Evolutionary conservation across 1,284 basidiomycete genomes (phyloP).

Genomic region (Ganoderma lucidum): DNA sequence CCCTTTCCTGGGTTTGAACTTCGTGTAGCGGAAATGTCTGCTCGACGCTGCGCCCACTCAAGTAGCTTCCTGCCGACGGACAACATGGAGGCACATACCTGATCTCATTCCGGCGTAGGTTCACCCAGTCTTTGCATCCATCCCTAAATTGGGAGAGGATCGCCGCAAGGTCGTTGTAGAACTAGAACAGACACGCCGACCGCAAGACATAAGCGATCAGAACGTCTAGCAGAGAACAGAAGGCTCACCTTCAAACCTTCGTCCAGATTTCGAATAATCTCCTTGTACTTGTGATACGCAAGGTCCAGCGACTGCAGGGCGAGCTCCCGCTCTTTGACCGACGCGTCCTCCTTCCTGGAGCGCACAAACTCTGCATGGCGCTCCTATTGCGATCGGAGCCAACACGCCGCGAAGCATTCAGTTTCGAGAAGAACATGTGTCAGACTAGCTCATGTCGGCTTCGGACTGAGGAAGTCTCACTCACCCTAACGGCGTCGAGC

Average conservation of each 20-base stretch:
- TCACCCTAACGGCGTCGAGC: conserved; percentile 75
- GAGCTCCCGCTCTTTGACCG: conserved; percentile 84
- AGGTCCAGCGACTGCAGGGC: conserved; percentile 89
- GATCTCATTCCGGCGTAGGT: conserved; percentile 72
- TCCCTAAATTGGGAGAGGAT: conserved; percentile 81
- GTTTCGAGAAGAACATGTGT: not conserved
- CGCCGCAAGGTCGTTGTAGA: conserved; percentile 83
- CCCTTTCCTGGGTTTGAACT: not conserved
- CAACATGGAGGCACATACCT: conserved; percentile 37
- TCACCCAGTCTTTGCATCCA: conserved; percentile 77
- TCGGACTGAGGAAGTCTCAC: conserved; percentile 27
- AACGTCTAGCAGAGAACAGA: not conserved
- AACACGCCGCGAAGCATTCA: not conserved
- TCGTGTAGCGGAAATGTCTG: not conserved
- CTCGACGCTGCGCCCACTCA: not conserved
- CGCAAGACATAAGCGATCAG: conserved; percentile 5
- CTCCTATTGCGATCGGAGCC: conserved; percentile 51
- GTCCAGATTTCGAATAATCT: conserved; percentile 85
- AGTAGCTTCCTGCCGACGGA: not conserved
- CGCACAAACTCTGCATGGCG: conserved; percentile 82
- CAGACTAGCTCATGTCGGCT: not conserved
- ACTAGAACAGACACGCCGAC: conserved; percentile 51
- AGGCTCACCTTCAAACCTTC: conserved; percentile 83
- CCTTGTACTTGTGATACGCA: conserved; percentile 90
- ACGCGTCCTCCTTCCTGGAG: conserved; percentile 81